phyloP scores from a whole-genome alignment of 106 monocot species.

The Vanilla planifolia region DNA sequence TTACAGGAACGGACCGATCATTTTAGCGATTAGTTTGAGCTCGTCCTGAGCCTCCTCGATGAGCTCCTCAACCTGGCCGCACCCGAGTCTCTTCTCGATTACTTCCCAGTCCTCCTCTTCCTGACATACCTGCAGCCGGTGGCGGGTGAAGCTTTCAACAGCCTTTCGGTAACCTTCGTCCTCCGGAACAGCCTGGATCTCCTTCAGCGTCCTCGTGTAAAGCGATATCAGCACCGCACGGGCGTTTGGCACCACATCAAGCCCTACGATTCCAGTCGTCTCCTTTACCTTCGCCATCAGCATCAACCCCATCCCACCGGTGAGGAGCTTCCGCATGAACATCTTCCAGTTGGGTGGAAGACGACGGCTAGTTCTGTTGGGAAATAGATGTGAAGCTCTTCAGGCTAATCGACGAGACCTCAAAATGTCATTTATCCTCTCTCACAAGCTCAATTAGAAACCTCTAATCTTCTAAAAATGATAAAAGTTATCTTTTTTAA shows the following conservation, averaged over 20 bases:
- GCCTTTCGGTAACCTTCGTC: constrained; percentile 90
- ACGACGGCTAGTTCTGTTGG: too few species aligned
- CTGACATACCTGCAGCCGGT: constrained; percentile 68
- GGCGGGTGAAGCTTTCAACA: constrained; percentile 78
- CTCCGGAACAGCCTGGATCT: constrained; percentile 78
- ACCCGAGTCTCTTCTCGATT: constrained; percentile 77
- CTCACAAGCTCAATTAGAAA: too few species aligned
- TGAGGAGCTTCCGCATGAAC: constrained; percentile 74
- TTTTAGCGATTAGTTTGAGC: constrained; percentile 77
- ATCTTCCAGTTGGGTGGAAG: too few species aligned
- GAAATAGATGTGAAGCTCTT: too few species aligned
- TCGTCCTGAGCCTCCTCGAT: constrained; percentile 96
- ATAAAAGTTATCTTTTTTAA: too few species aligned
- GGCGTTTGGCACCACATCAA: constrained; percentile 92
- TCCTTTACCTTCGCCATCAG: constrained; percentile 70
- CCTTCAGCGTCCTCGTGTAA: constrained; percentile 70
- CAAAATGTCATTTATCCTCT: too few species aligned
- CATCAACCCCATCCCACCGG: constrained; percentile 36
- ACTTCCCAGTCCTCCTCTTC: constrained; percentile 85
- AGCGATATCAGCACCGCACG: constrained; percentile 74
- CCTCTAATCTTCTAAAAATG: too few species aligned
- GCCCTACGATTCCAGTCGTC: constrained; percentile 88
- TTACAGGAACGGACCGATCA: constrained; percentile 51
- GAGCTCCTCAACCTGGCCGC: constrained; percentile 97
- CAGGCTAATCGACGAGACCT: too few species aligned